Evolutionary conservation across 2,329 filamentous ascomycete species (phyloP), one percentile per base, ranked within the genome.

Genomic region (Nannizzia gypsea): DNA sequence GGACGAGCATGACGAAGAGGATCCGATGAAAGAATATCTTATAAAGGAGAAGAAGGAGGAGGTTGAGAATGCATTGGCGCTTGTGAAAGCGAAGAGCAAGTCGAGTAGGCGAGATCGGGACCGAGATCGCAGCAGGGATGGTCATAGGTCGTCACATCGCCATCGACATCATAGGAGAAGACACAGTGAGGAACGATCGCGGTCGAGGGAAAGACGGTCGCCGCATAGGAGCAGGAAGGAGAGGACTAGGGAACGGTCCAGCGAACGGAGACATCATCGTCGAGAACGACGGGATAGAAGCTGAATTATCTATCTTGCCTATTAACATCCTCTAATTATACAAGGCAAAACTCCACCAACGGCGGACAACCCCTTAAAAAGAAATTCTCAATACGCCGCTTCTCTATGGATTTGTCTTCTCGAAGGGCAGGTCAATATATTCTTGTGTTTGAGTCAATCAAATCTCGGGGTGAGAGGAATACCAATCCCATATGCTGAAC

Each of bases 11-110:
- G 93, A 97, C 65, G 91, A 96, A 24, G 92, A 97, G 63, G 93
- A 99, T 71, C 93, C 93, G 0, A 99, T 99, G 93, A 96, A 96
- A 74, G 84, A 83, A 40, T 96, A 89, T 67, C 71, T 97, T 64
- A 84, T 96, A 57, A 83, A 92, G 64, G 88, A 95, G 74, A 96
- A 97, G 80, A 90, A 88, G 73, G 89, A 90, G 70, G 89, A 96
- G 71, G 82, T 96, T 11, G 84, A 87, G 59, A 81, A 82, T 61
- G 91, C 89, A 2, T 73, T 88, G 66, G 78, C 79, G 64, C 38
- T 48, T 22, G 56, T 58, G 4, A 44, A 57, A 34, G 15, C 13
- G 15, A 54, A 56, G 26, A 24, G 31, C 8, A 80, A 74, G 66
- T 69, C 69, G 22, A 68, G 64, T 42, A 71, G 55, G 73, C 64